Evolutionary conservation across 2,329 filamentous ascomycete genomes (phyloP), one percentile per base, ranked within the genome.

Genomic region (Zymoseptoria crescenta): DNA sequence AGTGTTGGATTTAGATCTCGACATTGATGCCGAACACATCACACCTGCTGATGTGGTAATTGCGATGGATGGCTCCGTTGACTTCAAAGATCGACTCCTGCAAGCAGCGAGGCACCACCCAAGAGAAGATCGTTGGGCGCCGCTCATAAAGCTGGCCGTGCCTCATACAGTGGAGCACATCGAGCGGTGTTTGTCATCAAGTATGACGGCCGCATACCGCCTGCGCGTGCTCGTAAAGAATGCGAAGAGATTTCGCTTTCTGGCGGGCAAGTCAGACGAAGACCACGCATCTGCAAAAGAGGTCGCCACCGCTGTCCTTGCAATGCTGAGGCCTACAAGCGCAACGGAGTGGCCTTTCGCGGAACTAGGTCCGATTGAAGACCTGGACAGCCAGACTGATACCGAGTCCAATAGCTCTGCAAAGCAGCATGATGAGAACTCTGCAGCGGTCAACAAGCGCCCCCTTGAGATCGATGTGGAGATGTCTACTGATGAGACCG

Each of bases 151-250:
- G 24, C 64, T 78, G 1, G 73, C 78, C 1, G 72, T 77, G 30
- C 74, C 76, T 1, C 67, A 70, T 45, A 72, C 76, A 0, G 65
- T 78, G 3, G 75, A 78, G 57, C 78, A 80, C 62, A 73, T 79
- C 54, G 73, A 78, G 56, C 70, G 70, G 8, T 77, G 74, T 54
- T 58, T 79, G 4, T 63, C 61, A 5, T n/a, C 64, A 9, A 58
- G 58, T 19, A 51, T 73, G 49, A 60, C 67, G 4, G 59, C 66
- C 13, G 55, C 59, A 7, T 63, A 69, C 6, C 69, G 69, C 5
- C 60, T 75, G 19, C 70, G 73, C 35, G 71, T 74, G 2, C 69
- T 76, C 2, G 54, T 78, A 1, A 72, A 70, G 19, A 72, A 71
- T n/a, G 64, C 75, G 10, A 27, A 19, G 24, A 52, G 29, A 19